A percentile compares a stretch with the other conserved stretches of the same genome.
Evolutionary conservation across 805 yeast species (phyloP).

Genomic region (Blastobotrys robertii): DNA sequence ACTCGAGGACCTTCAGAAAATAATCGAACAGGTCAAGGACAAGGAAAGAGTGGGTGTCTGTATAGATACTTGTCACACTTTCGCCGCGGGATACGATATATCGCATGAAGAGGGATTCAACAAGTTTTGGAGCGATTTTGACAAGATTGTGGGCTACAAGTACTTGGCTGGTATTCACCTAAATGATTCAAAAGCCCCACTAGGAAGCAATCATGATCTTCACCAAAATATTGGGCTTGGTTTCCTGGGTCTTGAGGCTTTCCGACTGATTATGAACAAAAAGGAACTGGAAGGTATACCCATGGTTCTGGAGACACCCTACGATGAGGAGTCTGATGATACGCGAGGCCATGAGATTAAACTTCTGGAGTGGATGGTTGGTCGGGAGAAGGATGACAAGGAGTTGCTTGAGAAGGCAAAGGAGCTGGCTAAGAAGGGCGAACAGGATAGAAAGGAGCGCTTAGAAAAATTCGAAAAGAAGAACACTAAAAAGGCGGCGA

Average conservation of each 20-base stretch:
- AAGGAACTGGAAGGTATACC: conserved; percentile 57
- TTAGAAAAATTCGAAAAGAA: conserved; percentile 55
- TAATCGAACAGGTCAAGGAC: conserved; percentile 70
- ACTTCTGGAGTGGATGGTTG: conserved; percentile 67
- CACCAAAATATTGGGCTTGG: conserved; percentile 89
- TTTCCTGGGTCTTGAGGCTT: conserved; percentile 77
- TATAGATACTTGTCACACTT: conserved; percentile 91
- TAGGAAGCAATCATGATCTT: conserved; percentile 80
- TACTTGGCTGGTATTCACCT: conserved; percentile 76
- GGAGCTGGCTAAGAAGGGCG: conserved; percentile 51
- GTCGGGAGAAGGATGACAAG: conserved; percentile 39
- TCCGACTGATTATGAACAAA: conserved; percentile 67
- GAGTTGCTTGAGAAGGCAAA: conserved; percentile 43
- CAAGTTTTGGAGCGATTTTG: conserved; percentile 70
- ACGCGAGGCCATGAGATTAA: conserved; percentile 73
- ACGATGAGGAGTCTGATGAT: conserved; percentile 31
- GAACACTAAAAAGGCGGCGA: conserved; percentile 3
- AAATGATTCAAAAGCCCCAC: conserved; percentile 92
- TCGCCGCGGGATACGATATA: conserved; percentile 93
- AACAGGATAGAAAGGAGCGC: conserved; percentile 59
- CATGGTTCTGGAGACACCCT: conserved; percentile 80
- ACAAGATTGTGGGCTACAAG: conserved; percentile 59
- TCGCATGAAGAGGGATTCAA: conserved; percentile 46
- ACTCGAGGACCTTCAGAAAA: conserved; percentile 62
- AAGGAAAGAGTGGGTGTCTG: conserved; percentile 90